A percentile compares a stretch with the other conserved stretches of the same genome.
Evolutionary conservation across 2,329 filamentous ascomycete species (phyloP).

Genomic region (Shiraia bambusicola): DNA sequence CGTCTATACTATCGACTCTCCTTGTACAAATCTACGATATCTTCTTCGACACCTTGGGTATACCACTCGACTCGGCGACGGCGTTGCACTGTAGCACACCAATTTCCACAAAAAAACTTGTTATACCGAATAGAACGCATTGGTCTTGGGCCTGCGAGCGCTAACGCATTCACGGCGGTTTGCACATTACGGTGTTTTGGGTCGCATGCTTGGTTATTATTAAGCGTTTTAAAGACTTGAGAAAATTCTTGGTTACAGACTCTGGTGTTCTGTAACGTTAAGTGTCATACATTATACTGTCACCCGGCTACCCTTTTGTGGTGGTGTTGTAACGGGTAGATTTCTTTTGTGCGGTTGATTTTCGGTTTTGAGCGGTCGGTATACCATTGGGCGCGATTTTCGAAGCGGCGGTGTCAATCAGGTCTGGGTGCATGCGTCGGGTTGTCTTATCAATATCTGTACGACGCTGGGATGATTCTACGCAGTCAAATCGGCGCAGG

Average conservation of each 20-base stretch:
- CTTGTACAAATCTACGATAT: slow-evolving; percentile 48
- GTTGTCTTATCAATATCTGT: slow-evolving; percentile 39
- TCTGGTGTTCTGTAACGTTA: slow-evolving; percentile 40
- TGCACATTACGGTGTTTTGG: slow-evolving; percentile 44
- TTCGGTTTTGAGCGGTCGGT: slow-evolving; percentile 40
- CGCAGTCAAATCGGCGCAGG: slow-evolving; percentile 34
- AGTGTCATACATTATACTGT: slow-evolving; percentile 31
- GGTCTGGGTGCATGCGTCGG: slow-evolving; percentile 38
- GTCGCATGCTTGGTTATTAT: slow-evolving; percentile 40
- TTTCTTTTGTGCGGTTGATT: slow-evolving; percentile 45
- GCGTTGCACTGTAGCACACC: slow-evolving; percentile 45
- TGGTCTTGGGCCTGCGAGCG: slow-evolving; percentile 42
- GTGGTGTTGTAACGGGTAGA: slow-evolving; percentile 41
- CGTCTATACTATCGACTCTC: slow-evolving; percentile 44
- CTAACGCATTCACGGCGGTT: slow-evolving; percentile 45
- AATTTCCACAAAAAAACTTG: slow-evolving; percentile 30
- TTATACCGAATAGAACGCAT: slow-evolving; percentile 41
- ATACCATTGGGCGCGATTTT: slow-evolving; percentile 45
- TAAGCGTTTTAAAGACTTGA: slow-evolving; percentile 37
- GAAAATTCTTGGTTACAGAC: slow-evolving; percentile 41
- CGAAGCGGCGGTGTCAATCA: slow-evolving; percentile 43
- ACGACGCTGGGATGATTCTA: slow-evolving; percentile 46
- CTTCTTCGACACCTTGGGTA: slow-evolving; percentile 45
- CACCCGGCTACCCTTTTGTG: slow-evolving; percentile 27
- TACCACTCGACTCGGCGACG: slow-evolving; percentile 45